These are phyloP conservation scores for Suillus ampliporus DNA, from an alignment of 768 basidiomycete species.

Conservation along the genomic window DNA sequence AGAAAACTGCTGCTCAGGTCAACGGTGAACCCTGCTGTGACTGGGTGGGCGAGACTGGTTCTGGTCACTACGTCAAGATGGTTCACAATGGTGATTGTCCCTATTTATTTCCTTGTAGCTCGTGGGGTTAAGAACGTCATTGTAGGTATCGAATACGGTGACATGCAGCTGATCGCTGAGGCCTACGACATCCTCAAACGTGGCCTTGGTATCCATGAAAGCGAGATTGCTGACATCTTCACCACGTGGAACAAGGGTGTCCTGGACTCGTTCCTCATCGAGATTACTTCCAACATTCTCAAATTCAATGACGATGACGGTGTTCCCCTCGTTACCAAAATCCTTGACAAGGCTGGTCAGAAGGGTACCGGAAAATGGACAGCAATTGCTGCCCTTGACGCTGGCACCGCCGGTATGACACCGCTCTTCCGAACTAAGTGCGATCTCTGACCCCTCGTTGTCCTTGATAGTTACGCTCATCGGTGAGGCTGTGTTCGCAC, in stretches of 20 bases:
- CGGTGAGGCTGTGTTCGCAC: slow-evolving; percentile 98
- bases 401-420: slow-evolving; percentile 78
- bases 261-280: slow-evolving; percentile 99
- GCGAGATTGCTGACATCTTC: slow-evolving; percentile 96
- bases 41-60: slow-evolving; percentile 97
- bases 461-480: slow-evolving; percentile 85
- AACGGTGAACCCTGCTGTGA: slow-evolving; percentile 98
- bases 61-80: slow-evolving; percentile 99
- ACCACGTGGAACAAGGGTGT: slow-evolving; percentile 97
- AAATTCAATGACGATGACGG: slow-evolving; percentile 97
- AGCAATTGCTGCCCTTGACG: slow-evolving; percentile 94
- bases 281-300: slow-evolving; percentile 97
- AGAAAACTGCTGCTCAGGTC: slow-evolving; percentile 94
- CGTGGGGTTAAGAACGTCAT: slow-evolving; percentile 13
- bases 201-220: slow-evolving; percentile 84
- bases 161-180: slow-evolving; percentile 99
- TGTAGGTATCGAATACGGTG: slow-evolving; percentile 97
- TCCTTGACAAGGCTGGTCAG: slow-evolving; percentile 95
- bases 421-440: slow-evolving; percentile 14
- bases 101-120: slow-evolving; percentile 9
- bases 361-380: slow-evolving; percentile 99
- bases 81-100: slow-evolving; percentile 84
- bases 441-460: slow-evolving; percentile 13
- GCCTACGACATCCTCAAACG: slow-evolving; percentile 99
- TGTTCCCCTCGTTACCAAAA: slow-evolving; percentile 88